A percentile compares a stretch with the other conserved stretches of the same genome.
Conservation (phyloP, 352 stramenopile species). For the Phytophthora crassamura region DNA sequence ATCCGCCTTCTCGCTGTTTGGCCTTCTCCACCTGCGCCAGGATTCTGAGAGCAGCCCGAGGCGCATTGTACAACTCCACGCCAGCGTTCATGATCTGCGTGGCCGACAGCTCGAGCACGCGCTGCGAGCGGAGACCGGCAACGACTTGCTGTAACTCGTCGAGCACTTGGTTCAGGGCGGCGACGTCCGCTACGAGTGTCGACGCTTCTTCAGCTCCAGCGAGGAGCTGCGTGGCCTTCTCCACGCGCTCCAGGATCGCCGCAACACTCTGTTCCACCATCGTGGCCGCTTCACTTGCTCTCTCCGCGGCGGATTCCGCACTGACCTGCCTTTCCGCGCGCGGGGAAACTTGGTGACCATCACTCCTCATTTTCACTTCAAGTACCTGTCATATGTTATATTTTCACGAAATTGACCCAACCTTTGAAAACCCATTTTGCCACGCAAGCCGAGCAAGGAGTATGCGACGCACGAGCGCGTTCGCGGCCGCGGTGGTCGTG, state of each 20-base stretch:
- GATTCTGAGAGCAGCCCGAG: slow-evolving; percentile 47
- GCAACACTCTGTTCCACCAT: slow-evolving; percentile 22
- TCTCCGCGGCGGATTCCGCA: slow-evolving; percentile 21
- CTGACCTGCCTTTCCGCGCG: slow-evolving; percentile 12
- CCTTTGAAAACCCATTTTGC: slow-evolving; percentile 8
- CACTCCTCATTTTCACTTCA: slow-evolving; percentile 28
- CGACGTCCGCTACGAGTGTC: slow-evolving; percentile 8
- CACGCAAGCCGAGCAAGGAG: slow-evolving; percentile 13
- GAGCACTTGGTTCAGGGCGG: slow-evolving; percentile 18
- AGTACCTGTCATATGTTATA: slow-evolving; percentile 9
- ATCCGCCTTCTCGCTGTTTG: slow-evolving; percentile 1
- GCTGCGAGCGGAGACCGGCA: slow-evolving; percentile 22
- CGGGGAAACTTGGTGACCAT: slow-evolving; percentile 24
- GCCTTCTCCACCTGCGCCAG: slow-evolving; percentile 34
- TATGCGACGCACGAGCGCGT: slow-evolving; percentile 31
- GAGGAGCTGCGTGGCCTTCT: slow-evolving; percentile 30
- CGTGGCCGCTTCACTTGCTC: slow-evolving; percentile 6
- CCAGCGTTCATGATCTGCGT: slow-evolving; percentile 63
- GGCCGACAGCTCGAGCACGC: slow-evolving; percentile 38
- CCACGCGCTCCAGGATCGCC: slow-evolving; percentile 28
- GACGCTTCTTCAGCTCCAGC: background rate
- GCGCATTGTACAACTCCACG: slow-evolving; percentile 75
- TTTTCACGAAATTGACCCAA: background rate
- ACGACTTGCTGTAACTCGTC: slow-evolving; percentile 45
- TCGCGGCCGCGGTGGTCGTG: slow-evolving; percentile 23